phyloP scores from a whole-genome alignment of 345 rosid species.

The Euphorbia lathyris region DNA sequence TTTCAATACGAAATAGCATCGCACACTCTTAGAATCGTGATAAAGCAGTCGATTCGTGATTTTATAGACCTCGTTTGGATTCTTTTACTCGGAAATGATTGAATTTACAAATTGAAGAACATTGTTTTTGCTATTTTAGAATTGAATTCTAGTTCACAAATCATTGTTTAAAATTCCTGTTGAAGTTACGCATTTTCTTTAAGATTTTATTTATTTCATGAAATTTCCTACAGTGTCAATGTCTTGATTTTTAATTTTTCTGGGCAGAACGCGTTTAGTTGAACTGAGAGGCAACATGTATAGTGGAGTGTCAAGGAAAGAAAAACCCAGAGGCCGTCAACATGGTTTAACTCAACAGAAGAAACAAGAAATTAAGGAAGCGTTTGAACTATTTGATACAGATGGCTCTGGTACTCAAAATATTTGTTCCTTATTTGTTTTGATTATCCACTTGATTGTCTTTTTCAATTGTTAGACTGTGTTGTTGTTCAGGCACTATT shows the following conservation, averaged over 20 bases:
- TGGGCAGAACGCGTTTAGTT: not conserved
- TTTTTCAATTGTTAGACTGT: conserved; percentile 13
- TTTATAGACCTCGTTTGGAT: too few relatives aligned
- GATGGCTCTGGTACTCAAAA: conserved; percentile 73
- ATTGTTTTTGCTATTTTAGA: not conserved
- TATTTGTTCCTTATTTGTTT: not conserved
- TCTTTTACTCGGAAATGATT: too few relatives aligned
- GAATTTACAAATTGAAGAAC: not conserved
- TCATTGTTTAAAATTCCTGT: not conserved
- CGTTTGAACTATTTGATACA: conserved; percentile 87
- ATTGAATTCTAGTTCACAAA: not conserved
- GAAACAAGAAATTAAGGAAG: conserved; percentile 89
- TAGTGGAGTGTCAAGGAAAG: conserved; percentile 45
- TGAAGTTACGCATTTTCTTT: not conserved
- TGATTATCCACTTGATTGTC: not conserved
- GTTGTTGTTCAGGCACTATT: conserved; percentile 58
- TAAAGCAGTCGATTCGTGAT: too few relatives aligned
- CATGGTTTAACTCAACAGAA: conserved; percentile 68
- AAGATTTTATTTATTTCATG: not conserved
- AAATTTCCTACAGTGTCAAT: not conserved
- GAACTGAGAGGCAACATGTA: conserved; percentile 24
- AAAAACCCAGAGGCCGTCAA: conserved; percentile 66
- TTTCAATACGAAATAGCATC: too few relatives aligned
- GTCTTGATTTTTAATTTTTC: not conserved
- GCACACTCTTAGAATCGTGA: too few relatives aligned